Percentiles rank a stretch among this genome's conserved stretches.
phyloP scores from a whole-genome alignment of 768 basidiomycete genomes.

The Hericium rajendrae region DNA sequence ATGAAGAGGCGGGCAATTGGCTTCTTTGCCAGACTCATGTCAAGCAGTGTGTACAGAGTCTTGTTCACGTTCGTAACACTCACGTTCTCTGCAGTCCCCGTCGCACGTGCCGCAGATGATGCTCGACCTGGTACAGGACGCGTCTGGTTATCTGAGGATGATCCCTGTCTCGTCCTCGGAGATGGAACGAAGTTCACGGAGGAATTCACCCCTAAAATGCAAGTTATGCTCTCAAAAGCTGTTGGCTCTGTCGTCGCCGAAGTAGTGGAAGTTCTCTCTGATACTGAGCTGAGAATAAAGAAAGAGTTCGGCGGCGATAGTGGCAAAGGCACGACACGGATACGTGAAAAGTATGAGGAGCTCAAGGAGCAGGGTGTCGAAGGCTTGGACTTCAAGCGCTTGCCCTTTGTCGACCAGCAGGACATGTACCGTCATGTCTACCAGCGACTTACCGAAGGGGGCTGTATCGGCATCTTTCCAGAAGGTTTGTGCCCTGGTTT shows the following conservation, averaged over 20 bases:
- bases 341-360: slow-evolving; percentile 62
- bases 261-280: slow-evolving; percentile 81
- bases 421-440: slow-evolving; percentile 95
- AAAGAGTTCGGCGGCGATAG: slow-evolving; percentile 80
- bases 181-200: slow-evolving; percentile 66
- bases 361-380: slow-evolving; percentile 39
- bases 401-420: slow-evolving; percentile 89
- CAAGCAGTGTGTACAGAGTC: slow-evolving; percentile 55
- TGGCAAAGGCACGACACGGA: slow-evolving; percentile 58
- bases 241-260: slow-evolving; percentile 72
- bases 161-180: slow-evolving; percentile 80
- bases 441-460: slow-evolving; percentile 72
- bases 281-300: slow-evolving; percentile 77
- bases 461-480: slow-evolving; percentile 94
- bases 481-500: slow-evolving; percentile 58
- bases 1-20: slow-evolving; percentile 70
- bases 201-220: slow-evolving; percentile 69
- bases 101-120: slow-evolving; percentile 82
- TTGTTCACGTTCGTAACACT: neutral
- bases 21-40: slow-evolving; percentile 73
- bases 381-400: slow-evolving; percentile 70
- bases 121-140: slow-evolving; percentile 69
- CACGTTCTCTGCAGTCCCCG: slow-evolving; percentile 56
- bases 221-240: slow-evolving; percentile 79
- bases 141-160: slow-evolving; percentile 59